Conservation (phyloP, 176 grass and related monocot species). For the Carex cristatella region DNA sequence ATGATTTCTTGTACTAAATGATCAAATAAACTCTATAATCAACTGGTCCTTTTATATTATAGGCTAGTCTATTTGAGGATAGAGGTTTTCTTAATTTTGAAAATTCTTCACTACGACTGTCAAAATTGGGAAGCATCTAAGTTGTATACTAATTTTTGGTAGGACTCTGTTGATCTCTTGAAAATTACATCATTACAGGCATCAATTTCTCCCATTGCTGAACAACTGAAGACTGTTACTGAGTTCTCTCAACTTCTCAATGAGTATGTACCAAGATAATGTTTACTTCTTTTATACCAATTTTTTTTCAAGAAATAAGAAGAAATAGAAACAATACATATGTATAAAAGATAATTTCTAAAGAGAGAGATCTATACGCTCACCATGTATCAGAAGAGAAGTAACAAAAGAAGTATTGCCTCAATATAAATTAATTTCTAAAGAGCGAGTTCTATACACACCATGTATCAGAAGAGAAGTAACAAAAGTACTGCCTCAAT, state of each 20-base stretch:
- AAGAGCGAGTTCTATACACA: background rate
- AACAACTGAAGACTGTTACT: conserved; percentile 3
- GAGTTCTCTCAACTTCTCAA: conserved; percentile 1
- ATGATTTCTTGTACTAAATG: background rate
- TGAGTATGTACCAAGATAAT: conserved; percentile 5
- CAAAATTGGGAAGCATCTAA: background rate
- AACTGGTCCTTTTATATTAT: background rate
- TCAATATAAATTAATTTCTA: background rate
- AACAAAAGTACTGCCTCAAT: background rate
- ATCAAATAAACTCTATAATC: background rate
- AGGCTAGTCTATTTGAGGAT: background rate
- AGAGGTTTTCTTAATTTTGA: background rate
- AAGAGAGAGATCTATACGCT: background rate
- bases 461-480: background rate
- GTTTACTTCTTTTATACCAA: conserved; percentile 3
- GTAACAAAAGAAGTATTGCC: background rate
- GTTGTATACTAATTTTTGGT: background rate
- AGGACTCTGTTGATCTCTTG: background rate
- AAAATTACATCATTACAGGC: background rate
- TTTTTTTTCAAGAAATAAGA: background rate
- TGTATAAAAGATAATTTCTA: background rate
- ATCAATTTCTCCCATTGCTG: background rate
- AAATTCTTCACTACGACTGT: background rate
- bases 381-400: background rate
- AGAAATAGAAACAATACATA: background rate